phyloP scores from a whole-genome alignment of 331 rosid genomes.

The Rhamnella rubrinervis region DNA sequence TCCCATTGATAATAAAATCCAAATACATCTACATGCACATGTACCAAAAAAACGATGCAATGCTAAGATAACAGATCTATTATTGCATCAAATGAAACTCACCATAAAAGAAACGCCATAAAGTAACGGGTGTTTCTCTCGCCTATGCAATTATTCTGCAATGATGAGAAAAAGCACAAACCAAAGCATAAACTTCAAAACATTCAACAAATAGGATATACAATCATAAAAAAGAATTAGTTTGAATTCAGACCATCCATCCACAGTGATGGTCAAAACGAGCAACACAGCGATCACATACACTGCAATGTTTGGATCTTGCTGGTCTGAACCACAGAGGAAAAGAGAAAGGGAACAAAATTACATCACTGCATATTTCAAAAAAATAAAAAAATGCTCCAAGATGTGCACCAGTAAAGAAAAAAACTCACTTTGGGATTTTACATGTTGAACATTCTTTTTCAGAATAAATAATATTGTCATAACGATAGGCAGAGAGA shows the following conservation, averaged over 20 bases:
- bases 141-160: constrained; percentile 95
- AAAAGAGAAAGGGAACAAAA: background rate
- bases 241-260: constrained; percentile 71
- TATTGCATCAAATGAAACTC: constrained; percentile 40
- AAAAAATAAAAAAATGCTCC: constrained; percentile 7
- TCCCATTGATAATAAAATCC: too few relatives aligned
- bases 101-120: constrained; percentile 94
- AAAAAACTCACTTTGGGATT: constrained; percentile 68
- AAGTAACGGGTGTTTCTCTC: constrained; percentile 83
- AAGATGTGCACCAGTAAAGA: background rate
- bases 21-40: too few relatives aligned
- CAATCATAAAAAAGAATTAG: constrained; percentile 12
- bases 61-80: constrained; percentile 6
- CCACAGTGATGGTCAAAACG: constrained; percentile 98
- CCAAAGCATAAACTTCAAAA: constrained; percentile 8
- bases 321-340: constrained; percentile 70
- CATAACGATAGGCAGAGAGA: constrained; percentile 79
- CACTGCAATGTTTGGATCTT: constrained; percentile 96
- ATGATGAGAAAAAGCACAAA: constrained; percentile 26
- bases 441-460: constrained; percentile 90
- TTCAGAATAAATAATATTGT: constrained; percentile 69
- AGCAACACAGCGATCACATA: constrained; percentile 87
- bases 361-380: background rate
- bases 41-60: too few relatives aligned
- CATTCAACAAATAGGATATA: constrained; percentile 14